Evolutionary conservation across 495 filamentous ascomycete species (phyloP), one percentile per base, ranked within the genome.

Genomic region (Aspergillus sclerotiicarbonarius): DNA sequence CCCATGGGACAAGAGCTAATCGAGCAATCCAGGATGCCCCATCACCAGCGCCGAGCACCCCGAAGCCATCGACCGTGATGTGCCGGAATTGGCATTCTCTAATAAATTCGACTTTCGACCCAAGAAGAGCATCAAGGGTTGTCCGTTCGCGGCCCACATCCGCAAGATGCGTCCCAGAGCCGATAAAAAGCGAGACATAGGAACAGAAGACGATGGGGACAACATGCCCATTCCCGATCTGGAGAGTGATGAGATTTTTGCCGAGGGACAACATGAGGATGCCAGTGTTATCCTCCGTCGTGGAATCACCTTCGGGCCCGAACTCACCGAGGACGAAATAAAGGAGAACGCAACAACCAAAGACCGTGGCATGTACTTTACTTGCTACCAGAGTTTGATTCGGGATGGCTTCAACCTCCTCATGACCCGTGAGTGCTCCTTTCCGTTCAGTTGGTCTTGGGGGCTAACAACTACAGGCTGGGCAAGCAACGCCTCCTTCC

Each of bases 311-410:
- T 74, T 61, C 37, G 71, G 71, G 7, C 57, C 51, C 8, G 58
- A 60, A 50, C 51, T 58, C 12, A 55, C 64, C n/a, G 25, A 51
- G 8, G 33, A 58, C 15, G 51, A 58, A 21, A 43, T 43, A 31
- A n/a, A 30, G 20, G 13, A 35, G 6, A 33, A 58, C 29, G 50
- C 50, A 39, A 61, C 60, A 20, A 48, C 33, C 18, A 41, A 68
- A 1, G 70, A 72, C 15, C 72, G 76, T 10, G 75, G 75, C 9
- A 60, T 79, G 12, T 61, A 74, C 6, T 79, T 79, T 51, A 65
- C 62, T 2, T 71, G 69, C 44, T 79, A 79, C 56, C 75, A 79
- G 59, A 73, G 71, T 59, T 66, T 67, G 51, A 62, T 78, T 13
- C 53, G 30, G 4, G 58, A 67, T 39, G 73, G 72, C 0, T 79